Base-by-base conservation (phyloP, 257 asterid species). In the Craterostigma plantagineum region DNA sequence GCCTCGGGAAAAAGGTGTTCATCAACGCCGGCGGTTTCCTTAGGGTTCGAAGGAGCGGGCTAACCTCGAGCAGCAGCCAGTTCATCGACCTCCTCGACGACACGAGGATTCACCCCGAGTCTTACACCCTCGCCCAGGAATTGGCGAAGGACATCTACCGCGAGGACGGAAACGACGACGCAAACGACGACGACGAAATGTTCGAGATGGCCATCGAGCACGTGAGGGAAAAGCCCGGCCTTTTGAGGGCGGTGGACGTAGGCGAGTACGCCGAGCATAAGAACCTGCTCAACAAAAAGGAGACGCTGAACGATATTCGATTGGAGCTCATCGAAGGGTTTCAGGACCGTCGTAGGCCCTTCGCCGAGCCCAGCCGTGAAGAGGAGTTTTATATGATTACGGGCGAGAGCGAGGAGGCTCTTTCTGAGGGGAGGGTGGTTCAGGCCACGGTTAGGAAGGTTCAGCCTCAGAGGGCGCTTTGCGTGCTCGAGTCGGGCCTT, bases 91-190 rank as follows among this genome's bases (percentile, higher is more conserved):
- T 82, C 56, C 60, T 87, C 59, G 98, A 87, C 55, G 93, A 87
- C 67, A 87, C 98, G 37, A 73, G 98, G 67, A 82, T 87, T 55
- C 92, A 87, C 46, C 98, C 98, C 1, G 95, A 82, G 59, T 87
- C 93, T 7, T 87, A 87, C 61, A 61, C 64, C 51, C 93, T 81
- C 48, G 95, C 95, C 9, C 82, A 78, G 52, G 92, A 79, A 48
- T 63, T 87, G 52, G 98, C 98, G 46, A 87, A 87, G 73, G 93
- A 82, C 76, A 76, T 82, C 48, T 87, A 73, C 57, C 76, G 57
- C 18, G 79, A 63, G 65, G 85, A 79, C 62, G 79, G 65, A 8
- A 75, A 75, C 43, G 91, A 76, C 48, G 92, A 78, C 42, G 71
- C 60, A 49, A 71, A 69, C 52, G 95, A 87, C 37, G 96, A 86